These are phyloP conservation scores for Colletotrichum plurivorum DNA, from an alignment of 2,329 filamentous ascomycete species.

Conservation along the genomic window DNA sequence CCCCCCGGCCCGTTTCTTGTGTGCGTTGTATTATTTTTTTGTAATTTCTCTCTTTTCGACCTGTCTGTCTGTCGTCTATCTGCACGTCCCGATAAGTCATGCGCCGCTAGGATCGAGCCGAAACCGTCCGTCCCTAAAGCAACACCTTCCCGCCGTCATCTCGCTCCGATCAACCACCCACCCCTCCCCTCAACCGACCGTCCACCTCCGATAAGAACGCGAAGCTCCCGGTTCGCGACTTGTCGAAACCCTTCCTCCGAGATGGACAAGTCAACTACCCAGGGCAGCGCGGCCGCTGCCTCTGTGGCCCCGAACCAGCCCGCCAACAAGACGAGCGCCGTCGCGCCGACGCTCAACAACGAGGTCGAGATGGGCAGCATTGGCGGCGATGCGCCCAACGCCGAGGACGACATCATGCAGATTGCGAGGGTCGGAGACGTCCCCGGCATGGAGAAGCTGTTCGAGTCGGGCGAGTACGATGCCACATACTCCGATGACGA, in stretches of 20 bases:
- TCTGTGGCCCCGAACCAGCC: slow-evolving; percentile 67
- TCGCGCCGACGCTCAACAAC: slow-evolving; percentile 69
- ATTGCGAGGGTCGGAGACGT: slow-evolving; percentile 91
- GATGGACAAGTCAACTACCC: slow-evolving; percentile 59
- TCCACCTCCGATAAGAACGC: slow-evolving; percentile 15
- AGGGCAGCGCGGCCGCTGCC: slow-evolving; percentile 52
- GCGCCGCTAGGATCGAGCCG: slow-evolving; percentile 37
- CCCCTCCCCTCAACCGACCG: neutral
- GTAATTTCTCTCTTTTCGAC: no score
- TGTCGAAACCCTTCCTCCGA: slow-evolving; percentile 25
- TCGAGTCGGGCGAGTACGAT: slow-evolving; percentile 85
- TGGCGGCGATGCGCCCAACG: slow-evolving; percentile 53
- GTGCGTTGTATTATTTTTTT: slow-evolving; percentile 7
- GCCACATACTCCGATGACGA: slow-evolving; percentile 90
- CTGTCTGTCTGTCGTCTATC: neutral
- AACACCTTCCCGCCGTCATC: neutral
- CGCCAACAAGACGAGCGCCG: slow-evolving; percentile 66
- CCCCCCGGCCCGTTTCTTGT: slow-evolving; percentile 2
- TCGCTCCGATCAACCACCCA: neutral
- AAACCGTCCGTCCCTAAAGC: slow-evolving; percentile 24
- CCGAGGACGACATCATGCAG: slow-evolving; percentile 93
- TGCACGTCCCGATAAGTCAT: slow-evolving; percentile 25
- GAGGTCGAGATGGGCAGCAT: slow-evolving; percentile 70
- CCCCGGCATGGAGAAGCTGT: slow-evolving; percentile 87
- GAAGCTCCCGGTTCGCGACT: slow-evolving; percentile 16